Base-by-base conservation (phyloP, 805 yeast species). In the Barnettozyma siamensis region DNA sequence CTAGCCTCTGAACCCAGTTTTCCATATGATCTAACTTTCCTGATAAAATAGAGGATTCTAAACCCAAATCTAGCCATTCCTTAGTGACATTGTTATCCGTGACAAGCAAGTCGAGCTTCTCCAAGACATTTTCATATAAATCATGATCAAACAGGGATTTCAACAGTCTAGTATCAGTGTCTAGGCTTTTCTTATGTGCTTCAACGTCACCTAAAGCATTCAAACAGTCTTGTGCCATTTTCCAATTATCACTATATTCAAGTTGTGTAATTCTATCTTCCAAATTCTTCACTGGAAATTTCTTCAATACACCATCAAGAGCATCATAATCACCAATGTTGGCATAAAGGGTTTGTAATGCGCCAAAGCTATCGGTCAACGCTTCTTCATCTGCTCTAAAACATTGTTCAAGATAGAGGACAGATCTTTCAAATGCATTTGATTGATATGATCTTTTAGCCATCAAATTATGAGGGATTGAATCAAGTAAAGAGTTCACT, bases 321-420 rank as follows among this genome's bases (percentile, higher is more conserved):
- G 96, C 80, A 65, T 93, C 99, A 29, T 81, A 72, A 55, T 94
- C 99, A 52, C 88, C 91, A 37, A 93, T 77, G 43, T 78, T 83
- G 7, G 95, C 82, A 59, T 93, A 93, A 67, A 89, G 84, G 21
- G 73, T 72, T 51, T 87, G 88, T n/a, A 93, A 61, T 5, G 79
- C 70, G 18, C 69, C 70, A 53, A 64, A 66, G 46, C 55, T 35
- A 13, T 67, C 62, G 51, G 62, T 59, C 39, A 69, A 35, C 24
- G 58, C 46, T 38, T 49, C 60, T 17, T 50, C 46, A 50, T 63
- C 37, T 15, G 58, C 55, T 29, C 88, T 64, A 45, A 74, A 75
- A 45, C 84, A 78, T 53, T 86, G 86, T 51, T 93, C 99, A 53
- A 86, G 67, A 57, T 87, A 88, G 39, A 89, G 66, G 7, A 91